A percentile compares a stretch with the other conserved stretches of the same genome.
phyloP scores from a whole-genome alignment of 78 protist species.

The Capsaspora owczarzaki region DNA sequence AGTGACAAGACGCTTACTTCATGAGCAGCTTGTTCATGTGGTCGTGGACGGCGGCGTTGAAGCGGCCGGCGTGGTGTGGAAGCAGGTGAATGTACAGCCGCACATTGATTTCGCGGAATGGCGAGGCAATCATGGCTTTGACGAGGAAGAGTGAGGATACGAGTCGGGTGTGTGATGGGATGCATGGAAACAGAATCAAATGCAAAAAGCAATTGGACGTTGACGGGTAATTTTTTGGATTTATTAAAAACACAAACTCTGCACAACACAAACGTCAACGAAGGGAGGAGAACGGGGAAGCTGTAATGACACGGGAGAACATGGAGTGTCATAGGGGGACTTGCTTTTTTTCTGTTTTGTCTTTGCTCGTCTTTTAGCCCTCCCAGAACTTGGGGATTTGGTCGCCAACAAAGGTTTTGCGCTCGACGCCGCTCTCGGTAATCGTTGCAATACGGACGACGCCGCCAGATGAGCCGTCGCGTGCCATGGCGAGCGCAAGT shows the following conservation, averaged over 20 bases:
- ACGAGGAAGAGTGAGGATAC: neutral
- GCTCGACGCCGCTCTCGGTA: conserved; percentile 61
- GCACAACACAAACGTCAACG: too few relatives aligned
- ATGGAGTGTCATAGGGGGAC: too few relatives aligned
- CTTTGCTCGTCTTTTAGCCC: too few relatives aligned
- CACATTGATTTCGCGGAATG: neutral
- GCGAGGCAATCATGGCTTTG: neutral
- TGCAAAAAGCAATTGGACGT: too few relatives aligned
- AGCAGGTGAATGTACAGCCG: neutral
- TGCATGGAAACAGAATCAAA: too few relatives aligned
- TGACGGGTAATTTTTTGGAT: neutral
- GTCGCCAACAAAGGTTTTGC: conserved; percentile 50
- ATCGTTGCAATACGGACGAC: conserved; percentile 76
- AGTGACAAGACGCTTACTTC: neutral
- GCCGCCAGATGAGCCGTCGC: conserved; percentile 98
- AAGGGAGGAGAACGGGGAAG: too few relatives aligned
- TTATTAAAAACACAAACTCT: neutral
- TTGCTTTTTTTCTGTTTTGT: too few relatives aligned
- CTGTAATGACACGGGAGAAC: too few relatives aligned
- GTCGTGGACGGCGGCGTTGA: neutral
- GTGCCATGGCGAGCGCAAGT: conserved; percentile 83
- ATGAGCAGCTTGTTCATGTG: neutral
- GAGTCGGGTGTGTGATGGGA: neutral
- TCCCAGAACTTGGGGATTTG: conserved; percentile 45
- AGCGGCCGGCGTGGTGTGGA: neutral